phyloP scores from a whole-genome alignment of 495 filamentous ascomycete genomes.

The Chaetomium tenue region DNA sequence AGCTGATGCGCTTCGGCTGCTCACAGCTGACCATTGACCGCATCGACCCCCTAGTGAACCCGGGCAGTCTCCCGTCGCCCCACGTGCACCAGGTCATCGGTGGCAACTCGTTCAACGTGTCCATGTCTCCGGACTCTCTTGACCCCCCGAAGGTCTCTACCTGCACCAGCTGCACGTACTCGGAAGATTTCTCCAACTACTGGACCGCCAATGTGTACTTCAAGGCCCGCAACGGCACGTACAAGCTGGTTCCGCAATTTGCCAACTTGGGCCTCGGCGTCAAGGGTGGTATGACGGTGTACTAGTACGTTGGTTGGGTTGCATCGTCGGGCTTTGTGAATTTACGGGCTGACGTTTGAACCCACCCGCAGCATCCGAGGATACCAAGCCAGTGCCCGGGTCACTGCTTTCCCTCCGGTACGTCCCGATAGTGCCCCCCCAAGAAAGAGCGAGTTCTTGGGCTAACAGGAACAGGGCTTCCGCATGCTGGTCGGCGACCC shows the following conservation, averaged over 20 bases:
- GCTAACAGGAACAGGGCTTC: slow-evolving; percentile 43
- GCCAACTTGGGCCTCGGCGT: slow-evolving; percentile 42
- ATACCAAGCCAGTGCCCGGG: slow-evolving; percentile 29
- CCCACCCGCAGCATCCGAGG: slow-evolving; percentile 22
- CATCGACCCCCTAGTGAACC: slow-evolving; percentile 46
- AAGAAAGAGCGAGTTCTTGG: background rate
- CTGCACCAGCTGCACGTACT: slow-evolving; percentile 34
- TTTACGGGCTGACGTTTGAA: background rate
- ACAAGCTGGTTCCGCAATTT: slow-evolving; percentile 42
- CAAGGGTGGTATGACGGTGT: slow-evolving; percentile 46
- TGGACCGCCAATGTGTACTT: slow-evolving; percentile 52
- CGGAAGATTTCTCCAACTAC: slow-evolving; percentile 35
- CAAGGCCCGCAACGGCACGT: slow-evolving; percentile 47
- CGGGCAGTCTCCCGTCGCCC: slow-evolving; percentile 39
- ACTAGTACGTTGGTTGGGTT: slow-evolving; percentile 34
- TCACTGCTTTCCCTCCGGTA: slow-evolving; percentile 46
- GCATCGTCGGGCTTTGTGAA: background rate
- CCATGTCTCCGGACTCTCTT: slow-evolving; percentile 43
- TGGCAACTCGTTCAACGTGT: slow-evolving; percentile 51
- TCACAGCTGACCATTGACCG: slow-evolving; percentile 47
- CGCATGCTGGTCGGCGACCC: slow-evolving; percentile 54
- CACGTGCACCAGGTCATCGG: slow-evolving; percentile 52
- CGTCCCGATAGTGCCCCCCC: slow-evolving; percentile 3
- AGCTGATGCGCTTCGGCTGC: slow-evolving; percentile 50
- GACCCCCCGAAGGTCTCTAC: slow-evolving; percentile 33